Evolutionary conservation across 108 stramenopile genomes (phyloP), one percentile per base, ranked within the genome.

Genomic region (Asterionellopsis glacialis): DNA sequence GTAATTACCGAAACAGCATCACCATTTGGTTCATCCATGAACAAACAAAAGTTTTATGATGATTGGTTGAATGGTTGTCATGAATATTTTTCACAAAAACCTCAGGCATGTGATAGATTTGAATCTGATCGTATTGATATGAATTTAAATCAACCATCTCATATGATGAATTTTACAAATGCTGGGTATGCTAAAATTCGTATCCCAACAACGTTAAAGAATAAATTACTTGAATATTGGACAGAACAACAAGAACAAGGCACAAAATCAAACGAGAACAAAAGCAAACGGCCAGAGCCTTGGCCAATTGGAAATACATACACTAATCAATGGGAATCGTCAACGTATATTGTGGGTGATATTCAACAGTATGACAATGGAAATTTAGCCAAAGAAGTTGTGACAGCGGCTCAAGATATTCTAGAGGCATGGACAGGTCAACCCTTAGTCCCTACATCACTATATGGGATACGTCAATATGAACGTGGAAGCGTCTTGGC

Each of bases 401-500:
- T 76, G 68, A 61, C 65, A 28, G 40, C 69, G 24, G 61, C 81
- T 19, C 47, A 65, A 47, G 64, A 64, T 0, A 51, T 83, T 25
- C 57, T 98, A 42, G 80, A 91, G 38, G 62, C 72, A 39, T 98
- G 97, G 97, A 76, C 89, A 1, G 33, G 33, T 33, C 65, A 76
- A 45, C 74, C 85, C 27, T 57, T 93, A 42, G 73, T 82, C 10
- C 82, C 88, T 2, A 93, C 92, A 0, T 83, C 91, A 0, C 55
- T 87, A 39, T 96, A 96, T 70, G 97, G 97, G n/a, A 87, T 96
- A 52, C 83, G 97, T 18, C 39, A 84, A 21, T 98, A 98, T 72
- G 68, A 52, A 18, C 61, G 70, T 16, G 88, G 78, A 1, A 57
- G 74, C 28, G 74, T 94, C 18, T 69, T 98, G 41, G 85, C 94